Evolutionary conservation across 139 green algal genomes (phyloP), one percentile per base, ranked within the genome.

Genomic region (Ettlia oleoabundans): DNA sequence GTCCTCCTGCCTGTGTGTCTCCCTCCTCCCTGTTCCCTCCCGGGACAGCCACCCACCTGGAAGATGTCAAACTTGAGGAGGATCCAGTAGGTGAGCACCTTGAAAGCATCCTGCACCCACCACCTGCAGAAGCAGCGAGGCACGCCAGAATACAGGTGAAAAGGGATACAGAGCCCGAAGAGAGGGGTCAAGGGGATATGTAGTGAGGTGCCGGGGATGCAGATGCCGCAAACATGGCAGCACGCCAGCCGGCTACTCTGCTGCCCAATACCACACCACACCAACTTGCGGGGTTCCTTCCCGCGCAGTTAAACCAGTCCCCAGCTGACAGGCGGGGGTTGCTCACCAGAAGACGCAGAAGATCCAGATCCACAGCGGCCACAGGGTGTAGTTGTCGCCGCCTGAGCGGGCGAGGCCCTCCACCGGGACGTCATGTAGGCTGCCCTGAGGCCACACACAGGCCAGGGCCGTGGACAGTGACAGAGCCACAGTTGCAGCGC

Each of bases 311-410:
- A 24, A 15, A 58, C n/a, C n/a, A n/a, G n/a, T n/a, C n/a, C n/a
- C n/a, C n/a, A n/a, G n/a, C n/a, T n/a, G n/a, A n/a, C n/a, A n/a
- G n/a, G n/a, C n/a, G n/a, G n/a, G n/a, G n/a, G 4, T 9, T 32
- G 38, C 66, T 70, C 86, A 97, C 89, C 91, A 97, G 19, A 97
- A 53, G 26, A 96, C 47, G 81, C 93, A 96, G 89, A 93, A 98
- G 78, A 96, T 84, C 94, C 94, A 98, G 41, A 94, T 79, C 86
- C 89, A 95, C 62, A 96, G 70, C 1, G 90, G 79, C 87, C 86
- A 90, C 53, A 89, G 63, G 24, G 74, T 86, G 81, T 89, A 85
- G 32, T 69, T 18, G 30, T 76, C 74, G 43, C 74, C 55, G 37
- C 73, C 73, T 33, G n/a, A 38, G 73, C 30, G 73, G 9, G 83